Evolutionary conservation across 495 filamentous ascomycete species (phyloP).

Genomic region (Melanomma pulvis-pyrius): DNA sequence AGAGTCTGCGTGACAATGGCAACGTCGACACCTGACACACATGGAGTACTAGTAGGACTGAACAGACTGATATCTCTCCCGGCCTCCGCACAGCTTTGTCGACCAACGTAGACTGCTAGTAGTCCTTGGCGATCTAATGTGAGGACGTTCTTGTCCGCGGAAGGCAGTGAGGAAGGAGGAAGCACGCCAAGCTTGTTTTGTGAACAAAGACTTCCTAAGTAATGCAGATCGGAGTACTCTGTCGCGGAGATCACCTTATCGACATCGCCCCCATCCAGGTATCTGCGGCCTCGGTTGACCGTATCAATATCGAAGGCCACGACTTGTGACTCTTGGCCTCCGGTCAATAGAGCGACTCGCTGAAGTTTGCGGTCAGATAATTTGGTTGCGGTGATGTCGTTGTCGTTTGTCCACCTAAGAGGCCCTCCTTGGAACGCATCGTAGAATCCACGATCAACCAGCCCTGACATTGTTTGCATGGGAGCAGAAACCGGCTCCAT

Average conservation of each 20-base stretch:
- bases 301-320: slow-evolving; percentile 31
- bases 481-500: slow-evolving; percentile 37
- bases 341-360: slow-evolving; percentile 34
- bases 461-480: slow-evolving; percentile 36
- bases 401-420: slow-evolving; percentile 29
- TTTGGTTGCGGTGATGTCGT: slow-evolving; percentile 3
- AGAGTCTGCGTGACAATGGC: slow-evolving; percentile 41
- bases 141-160: slow-evolving; percentile 39
- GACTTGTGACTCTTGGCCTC: slow-evolving; percentile 33
- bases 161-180: slow-evolving; percentile 39
- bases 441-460: slow-evolving; percentile 41
- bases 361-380: slow-evolving; percentile 21
- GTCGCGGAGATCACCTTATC: slow-evolving; percentile 23
- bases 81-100: slow-evolving; percentile 37
- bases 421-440: slow-evolving; percentile 34
- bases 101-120: slow-evolving; percentile 43
- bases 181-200: slow-evolving; percentile 40
- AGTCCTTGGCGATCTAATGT: slow-evolving; percentile 41
- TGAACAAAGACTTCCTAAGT: slow-evolving; percentile 39
- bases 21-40: slow-evolving; percentile 39
- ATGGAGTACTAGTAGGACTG: slow-evolving; percentile 30
- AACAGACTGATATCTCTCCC: slow-evolving; percentile 43
- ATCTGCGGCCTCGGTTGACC: slow-evolving; percentile 19
- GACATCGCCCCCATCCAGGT: slow-evolving; percentile 21
- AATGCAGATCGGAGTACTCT: slow-evolving; percentile 38